Evolutionary conservation across 2,329 filamentous ascomycete species (phyloP).

Genomic region (Fusarium citri): DNA sequence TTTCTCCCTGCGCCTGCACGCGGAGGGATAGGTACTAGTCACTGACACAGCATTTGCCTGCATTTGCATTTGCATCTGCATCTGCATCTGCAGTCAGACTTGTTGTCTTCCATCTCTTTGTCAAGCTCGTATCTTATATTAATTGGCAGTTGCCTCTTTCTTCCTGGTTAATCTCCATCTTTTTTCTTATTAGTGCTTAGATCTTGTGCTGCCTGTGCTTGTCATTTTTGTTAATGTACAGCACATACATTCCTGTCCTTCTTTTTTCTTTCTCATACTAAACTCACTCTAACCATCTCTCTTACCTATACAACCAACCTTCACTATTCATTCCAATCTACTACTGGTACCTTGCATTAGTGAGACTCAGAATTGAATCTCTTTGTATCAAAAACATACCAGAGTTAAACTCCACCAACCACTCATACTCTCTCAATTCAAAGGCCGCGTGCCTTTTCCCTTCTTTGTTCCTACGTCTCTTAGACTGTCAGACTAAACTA

Average conservation of each 20-base stretch:
- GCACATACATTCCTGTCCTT: constrained; percentile 24
- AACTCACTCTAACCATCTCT: background rate
- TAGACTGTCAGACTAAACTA: constrained; percentile 19
- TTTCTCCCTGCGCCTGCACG: constrained; percentile 2
- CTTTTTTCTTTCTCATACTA: constrained; percentile 1
- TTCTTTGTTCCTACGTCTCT: constrained; percentile 18
- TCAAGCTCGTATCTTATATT: constrained; percentile 25
- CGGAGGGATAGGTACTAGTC: constrained; percentile 1
- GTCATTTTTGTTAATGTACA: background rate
- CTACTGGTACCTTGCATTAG: background rate
- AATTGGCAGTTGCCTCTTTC: constrained; percentile 15
- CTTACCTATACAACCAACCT: constrained; percentile 6
- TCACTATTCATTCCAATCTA: background rate
- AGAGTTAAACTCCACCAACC: constrained; percentile 21
- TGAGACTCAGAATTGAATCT: constrained; percentile 8
- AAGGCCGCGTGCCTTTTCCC: constrained; percentile 19
- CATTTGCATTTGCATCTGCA: too few species aligned
- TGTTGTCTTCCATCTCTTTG: constrained; percentile 4
- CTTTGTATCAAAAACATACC: constrained; percentile 37
- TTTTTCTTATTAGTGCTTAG: background rate
- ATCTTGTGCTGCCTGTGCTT: background rate
- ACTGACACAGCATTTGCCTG: constrained; percentile 4
- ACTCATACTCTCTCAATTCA: background rate
- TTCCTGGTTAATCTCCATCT: background rate
- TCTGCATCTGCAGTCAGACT: constrained; percentile 3